Base-by-base conservation (phyloP, 176 grass and related monocot genomes). In the Avena insularis region DNA sequence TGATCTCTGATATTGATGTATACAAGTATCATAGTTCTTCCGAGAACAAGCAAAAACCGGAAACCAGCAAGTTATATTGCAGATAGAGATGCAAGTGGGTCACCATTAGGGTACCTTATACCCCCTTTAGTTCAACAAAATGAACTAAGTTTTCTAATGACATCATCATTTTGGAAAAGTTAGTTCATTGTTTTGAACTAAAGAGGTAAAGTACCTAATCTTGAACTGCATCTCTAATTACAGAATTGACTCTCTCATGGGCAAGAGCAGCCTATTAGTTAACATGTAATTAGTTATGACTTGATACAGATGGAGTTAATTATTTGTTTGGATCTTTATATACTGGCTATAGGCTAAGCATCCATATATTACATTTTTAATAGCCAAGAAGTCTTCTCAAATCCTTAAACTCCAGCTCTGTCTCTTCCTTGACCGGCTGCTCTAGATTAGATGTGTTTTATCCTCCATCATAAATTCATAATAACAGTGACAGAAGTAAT, bases 271-370 rank as follows among this genome's bases (percentile, higher is more conserved):
- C 74, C 8, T 35, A 55, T 35, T 55, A 35, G 49, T 31, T 76
- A 54, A 76, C 23, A 53, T 76, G 2, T 16, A 53, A 73, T 13
- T 76, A 70, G 35, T 70, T 43, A 17, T 54, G 14, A 76, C 3
- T 5, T 76, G 47, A 75, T 75, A 54, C 25, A 31, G 31, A 68
- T 68, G 13, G 48, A 54, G 1, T 33, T 14, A 1, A 47, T 72
- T 47, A 72, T 75, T 54, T 54, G 47, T 29, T 55, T 77, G 15
- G 54, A 33, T 19, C 48, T 55, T 53, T 25, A 29, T 54, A 50
- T 76, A 17, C 48, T 53, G 23, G 48, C 73, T 76, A 53, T 51
- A 75, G 45, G 72, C 73, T 75, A 76, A 76, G 48, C 48, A 76
- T 76, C 4, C 48, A 54, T 76, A 51, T 54, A 54, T 17, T 17